Percentiles rank a stretch among this genome's conserved stretches.
Evolutionary conservation across 2,329 filamentous ascomycete species (phyloP).

Genomic region (Sordariomycetes sp.): DNA sequence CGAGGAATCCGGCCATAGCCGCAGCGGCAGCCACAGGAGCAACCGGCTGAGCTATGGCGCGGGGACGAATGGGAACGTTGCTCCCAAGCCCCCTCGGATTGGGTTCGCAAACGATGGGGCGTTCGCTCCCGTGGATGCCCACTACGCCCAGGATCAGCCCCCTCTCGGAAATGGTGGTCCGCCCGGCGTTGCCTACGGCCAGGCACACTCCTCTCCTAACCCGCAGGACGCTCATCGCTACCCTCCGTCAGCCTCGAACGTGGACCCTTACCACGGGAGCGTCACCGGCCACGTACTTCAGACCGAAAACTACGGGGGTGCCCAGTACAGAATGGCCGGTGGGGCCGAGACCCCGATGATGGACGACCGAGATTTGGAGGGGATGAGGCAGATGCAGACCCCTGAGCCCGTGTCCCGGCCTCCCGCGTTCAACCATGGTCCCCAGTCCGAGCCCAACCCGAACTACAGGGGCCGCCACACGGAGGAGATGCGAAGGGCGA

Average conservation of each 20-base stretch:
- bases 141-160: constrained; percentile 24
- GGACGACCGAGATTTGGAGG: constrained; percentile 44
- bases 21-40: constrained; percentile 47
- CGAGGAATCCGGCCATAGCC: constrained; percentile 39
- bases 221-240: no score
- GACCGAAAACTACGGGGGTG: no score
- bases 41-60: constrained; percentile 37
- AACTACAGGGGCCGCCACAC: constrained; percentile 59
- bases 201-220: no score
- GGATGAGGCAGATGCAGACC: constrained; percentile 45
- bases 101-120: constrained; percentile 46
- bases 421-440: constrained; percentile 67
- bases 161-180: constrained; percentile 12
- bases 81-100: constrained; percentile 30
- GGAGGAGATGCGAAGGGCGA: constrained; percentile 68
- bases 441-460: constrained; percentile 60
- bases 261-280: no score
- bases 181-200: not conserved
- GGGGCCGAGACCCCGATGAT: constrained; percentile 40
- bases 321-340: not conserved
- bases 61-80: constrained; percentile 21
- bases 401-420: constrained; percentile 70
- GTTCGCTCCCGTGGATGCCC: constrained; percentile 37
- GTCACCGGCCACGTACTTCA: no score
- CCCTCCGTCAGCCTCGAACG: no score